Evolutionary conservation across 129 eudicot genomes (phyloP).

Genomic region (Helichrysum umbraculigerum): DNA sequence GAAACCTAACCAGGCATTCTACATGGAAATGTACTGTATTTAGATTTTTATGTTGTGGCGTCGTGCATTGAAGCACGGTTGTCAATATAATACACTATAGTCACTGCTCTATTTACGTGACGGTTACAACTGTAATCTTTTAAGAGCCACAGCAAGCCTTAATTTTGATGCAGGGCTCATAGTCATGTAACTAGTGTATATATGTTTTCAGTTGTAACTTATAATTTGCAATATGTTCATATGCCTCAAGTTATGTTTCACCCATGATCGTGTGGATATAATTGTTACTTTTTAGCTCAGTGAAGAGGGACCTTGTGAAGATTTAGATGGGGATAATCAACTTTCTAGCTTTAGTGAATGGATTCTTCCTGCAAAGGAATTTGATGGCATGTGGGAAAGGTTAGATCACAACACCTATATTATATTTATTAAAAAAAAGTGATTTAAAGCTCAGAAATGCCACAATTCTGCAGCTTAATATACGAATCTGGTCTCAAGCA

Average conservation of each 20-base stretch:
- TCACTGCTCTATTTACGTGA: slow-evolving; percentile 7
- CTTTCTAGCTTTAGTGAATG: slow-evolving; percentile 94
- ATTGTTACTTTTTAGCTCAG: slow-evolving; percentile 57
- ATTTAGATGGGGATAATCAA: slow-evolving; percentile 78
- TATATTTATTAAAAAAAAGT: background rate
- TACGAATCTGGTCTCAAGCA: slow-evolving; percentile 95
- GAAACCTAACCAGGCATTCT: background rate
- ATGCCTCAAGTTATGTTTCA: background rate
- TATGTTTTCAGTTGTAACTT: slow-evolving; percentile 13
- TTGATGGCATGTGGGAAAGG: slow-evolving; percentile 99
- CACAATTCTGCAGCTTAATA: slow-evolving; percentile 62
- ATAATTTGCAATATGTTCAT: background rate
- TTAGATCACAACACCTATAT: slow-evolving; percentile 21
- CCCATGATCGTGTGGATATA: slow-evolving; percentile 20
- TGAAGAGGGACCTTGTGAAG: slow-evolving; percentile 99
- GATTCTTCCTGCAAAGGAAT: slow-evolving; percentile 98
- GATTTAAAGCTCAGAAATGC: slow-evolving; percentile 20
- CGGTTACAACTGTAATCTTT: background rate
- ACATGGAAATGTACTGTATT: background rate
- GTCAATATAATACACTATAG: background rate
- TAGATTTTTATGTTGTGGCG: background rate
- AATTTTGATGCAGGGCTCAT: slow-evolving; percentile 12
- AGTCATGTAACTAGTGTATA: slow-evolving; percentile 11
- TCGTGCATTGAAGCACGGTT: background rate
- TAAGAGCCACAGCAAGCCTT: background rate